phyloP scores from a whole-genome alignment of 1,284 basidiomycete genomes.

The Ceratobasidium sp. region DNA sequence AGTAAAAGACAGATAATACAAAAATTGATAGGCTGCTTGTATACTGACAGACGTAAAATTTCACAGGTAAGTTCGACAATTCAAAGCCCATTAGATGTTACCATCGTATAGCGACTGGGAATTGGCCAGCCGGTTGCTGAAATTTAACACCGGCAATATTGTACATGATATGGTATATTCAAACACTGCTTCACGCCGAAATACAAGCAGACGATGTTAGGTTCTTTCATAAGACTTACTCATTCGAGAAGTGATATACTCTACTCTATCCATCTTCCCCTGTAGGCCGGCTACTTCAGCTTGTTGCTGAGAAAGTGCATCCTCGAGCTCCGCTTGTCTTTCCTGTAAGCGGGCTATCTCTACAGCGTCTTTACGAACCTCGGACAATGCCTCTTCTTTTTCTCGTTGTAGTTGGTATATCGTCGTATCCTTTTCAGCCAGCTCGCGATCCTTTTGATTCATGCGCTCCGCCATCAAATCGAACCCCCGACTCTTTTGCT shows the following conservation, averaged over 20 bases:
- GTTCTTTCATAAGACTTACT: neutral
- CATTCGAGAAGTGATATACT: slow-evolving; percentile 18
- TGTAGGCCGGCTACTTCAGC: slow-evolving; percentile 3
- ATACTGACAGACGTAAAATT: too few relatives aligned
- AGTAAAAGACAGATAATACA: too few relatives aligned
- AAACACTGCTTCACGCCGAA: too few relatives aligned
- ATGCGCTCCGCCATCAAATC: neutral
- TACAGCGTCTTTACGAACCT: neutral
- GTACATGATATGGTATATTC: too few relatives aligned
- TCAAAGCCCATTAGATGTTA: too few relatives aligned
- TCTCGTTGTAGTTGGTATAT: slow-evolving; percentile 8
- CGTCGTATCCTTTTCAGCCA: neutral
- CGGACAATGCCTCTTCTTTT: neutral
- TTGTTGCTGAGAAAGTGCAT: slow-evolving; percentile 12
- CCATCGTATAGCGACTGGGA: too few relatives aligned
- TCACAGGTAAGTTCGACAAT: too few relatives aligned
- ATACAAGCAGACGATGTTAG: neutral
- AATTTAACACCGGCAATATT: too few relatives aligned
- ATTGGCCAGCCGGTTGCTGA: too few relatives aligned
- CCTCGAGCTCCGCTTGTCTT: slow-evolving; percentile 1
- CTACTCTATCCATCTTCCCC: slow-evolving; percentile 30
- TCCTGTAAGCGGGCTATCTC: neutral
- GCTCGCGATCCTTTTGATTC: neutral
- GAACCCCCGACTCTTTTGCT: neutral
- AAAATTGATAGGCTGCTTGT: too few relatives aligned